These are phyloP conservation scores for Exophiala calicioides DNA, from an alignment of 2,329 filamentous ascomycete species.

Conservation along the genomic window DNA sequence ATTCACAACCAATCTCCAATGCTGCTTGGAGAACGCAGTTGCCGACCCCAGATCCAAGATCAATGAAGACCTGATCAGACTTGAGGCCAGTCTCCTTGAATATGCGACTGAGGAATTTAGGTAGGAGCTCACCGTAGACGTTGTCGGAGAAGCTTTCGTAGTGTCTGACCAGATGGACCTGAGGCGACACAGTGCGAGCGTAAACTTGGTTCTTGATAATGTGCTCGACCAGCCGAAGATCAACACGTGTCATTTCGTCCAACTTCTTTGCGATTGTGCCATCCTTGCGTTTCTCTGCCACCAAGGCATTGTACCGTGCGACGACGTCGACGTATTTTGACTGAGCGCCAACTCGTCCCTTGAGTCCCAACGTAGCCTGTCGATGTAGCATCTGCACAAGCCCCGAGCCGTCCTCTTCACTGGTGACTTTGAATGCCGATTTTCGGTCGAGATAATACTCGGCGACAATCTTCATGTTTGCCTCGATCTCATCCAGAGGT, in stretches of 20 bases:
- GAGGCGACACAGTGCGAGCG: slow-evolving; percentile 85
- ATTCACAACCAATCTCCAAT: slow-evolving; percentile 88
- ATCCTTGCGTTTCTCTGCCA: slow-evolving; percentile 66
- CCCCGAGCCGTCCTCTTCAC: slow-evolving; percentile 65
- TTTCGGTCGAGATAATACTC: slow-evolving; percentile 75
- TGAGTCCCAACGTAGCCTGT: slow-evolving; percentile 66
- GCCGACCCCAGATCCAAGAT: slow-evolving; percentile 91
- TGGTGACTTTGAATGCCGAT: slow-evolving; percentile 66
- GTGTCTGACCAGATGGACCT: slow-evolving; percentile 77
- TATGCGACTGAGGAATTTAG: slow-evolving; percentile 79
- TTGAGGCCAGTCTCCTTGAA: slow-evolving; percentile 76
- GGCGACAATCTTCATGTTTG: slow-evolving; percentile 68
- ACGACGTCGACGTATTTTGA: slow-evolving; percentile 73
- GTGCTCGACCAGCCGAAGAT: slow-evolving; percentile 71
- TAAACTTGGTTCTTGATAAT: slow-evolving; percentile 81
- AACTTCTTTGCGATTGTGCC: slow-evolving; percentile 74
- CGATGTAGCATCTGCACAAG: slow-evolving; percentile 74
- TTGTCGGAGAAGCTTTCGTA: slow-evolving; percentile 92
- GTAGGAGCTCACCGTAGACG: slow-evolving; percentile 89
- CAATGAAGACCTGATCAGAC: slow-evolving; percentile 84
- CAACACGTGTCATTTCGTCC: slow-evolving; percentile 66
- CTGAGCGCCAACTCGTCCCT: slow-evolving; percentile 38
- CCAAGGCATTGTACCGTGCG: slow-evolving; percentile 71
- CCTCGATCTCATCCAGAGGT: slow-evolving; percentile 67
- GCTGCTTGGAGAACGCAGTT: slow-evolving; percentile 95